Conservation (phyloP, 176 grass and related monocot genomes). For the Aegilops speltoides region DNA sequence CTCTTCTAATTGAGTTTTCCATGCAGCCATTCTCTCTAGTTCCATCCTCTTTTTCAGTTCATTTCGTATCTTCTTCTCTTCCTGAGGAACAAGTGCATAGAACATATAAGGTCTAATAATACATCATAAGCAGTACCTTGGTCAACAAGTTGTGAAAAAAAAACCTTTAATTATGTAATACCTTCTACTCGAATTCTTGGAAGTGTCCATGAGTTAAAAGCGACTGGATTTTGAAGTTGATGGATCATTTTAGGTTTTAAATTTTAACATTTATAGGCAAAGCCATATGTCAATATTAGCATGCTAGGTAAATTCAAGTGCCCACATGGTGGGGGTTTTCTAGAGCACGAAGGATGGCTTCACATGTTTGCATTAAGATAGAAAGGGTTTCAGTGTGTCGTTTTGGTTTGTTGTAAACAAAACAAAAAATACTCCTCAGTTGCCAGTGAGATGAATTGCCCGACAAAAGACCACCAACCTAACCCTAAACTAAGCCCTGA, state of each 20-base stretch:
- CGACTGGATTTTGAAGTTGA: not conserved
- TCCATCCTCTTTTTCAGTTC: conserved; percentile 86
- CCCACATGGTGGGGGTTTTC: not conserved
- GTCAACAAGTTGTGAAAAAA: conserved; percentile 13
- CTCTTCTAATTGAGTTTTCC: conserved; percentile 76
- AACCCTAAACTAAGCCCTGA: not conserved
- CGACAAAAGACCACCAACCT: not conserved
- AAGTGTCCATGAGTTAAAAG: conserved; percentile 2
- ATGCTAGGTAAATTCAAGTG: not conserved
- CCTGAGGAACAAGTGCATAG: conserved; percentile 37
- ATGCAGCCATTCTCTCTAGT: conserved; percentile 86
- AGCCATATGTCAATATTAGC: conserved; percentile 1
- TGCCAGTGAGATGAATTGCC: not conserved
- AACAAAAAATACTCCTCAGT: not conserved
- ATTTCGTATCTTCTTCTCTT: conserved; percentile 76
- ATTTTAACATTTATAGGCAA: not conserved
- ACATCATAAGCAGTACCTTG: conserved; percentile 9
- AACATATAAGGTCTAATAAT: conserved; percentile 6
- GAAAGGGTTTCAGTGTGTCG: not conserved
- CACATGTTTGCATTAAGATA: not conserved
- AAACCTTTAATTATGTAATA: not conserved
- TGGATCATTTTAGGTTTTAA: not conserved
- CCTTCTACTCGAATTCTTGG: conserved; percentile 3
- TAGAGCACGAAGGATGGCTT: not conserved
- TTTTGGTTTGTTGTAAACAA: not conserved